Conservation (phyloP, 2,329 filamentous ascomycete species). For the Fusarium sp. region DNA sequence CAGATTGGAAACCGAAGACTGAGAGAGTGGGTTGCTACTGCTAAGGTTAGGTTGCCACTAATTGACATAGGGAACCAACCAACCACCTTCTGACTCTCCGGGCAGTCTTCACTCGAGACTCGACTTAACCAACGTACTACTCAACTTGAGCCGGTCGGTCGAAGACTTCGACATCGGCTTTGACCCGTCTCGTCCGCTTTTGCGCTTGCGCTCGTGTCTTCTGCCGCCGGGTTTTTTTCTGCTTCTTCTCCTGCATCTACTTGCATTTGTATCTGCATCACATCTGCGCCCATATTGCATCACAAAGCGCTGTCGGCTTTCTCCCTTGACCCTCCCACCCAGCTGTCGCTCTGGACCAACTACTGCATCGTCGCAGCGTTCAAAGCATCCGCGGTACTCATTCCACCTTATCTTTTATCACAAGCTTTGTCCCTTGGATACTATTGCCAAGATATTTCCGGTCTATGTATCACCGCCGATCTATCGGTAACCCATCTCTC, state of each 20-base stretch:
- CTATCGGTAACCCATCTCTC: slow-evolving; percentile 17
- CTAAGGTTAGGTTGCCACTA: slow-evolving; percentile 26
- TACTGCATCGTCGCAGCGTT: slow-evolving; percentile 3
- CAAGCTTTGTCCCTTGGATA: slow-evolving; percentile 21
- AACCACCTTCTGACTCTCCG: slow-evolving; percentile 35
- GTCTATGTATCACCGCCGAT: slow-evolving; percentile 33
- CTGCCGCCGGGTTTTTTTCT: background rate
- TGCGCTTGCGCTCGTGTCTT: slow-evolving; percentile 1
- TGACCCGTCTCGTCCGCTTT: slow-evolving; percentile 10
- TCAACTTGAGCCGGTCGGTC: slow-evolving; percentile 5
- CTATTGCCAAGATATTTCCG: slow-evolving; percentile 32
- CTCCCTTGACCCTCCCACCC: slow-evolving; percentile 1
- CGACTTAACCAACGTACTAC: slow-evolving; percentile 1
- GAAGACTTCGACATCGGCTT: slow-evolving; percentile 9
- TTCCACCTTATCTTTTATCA: slow-evolving; percentile 12
- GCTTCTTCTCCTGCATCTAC: slow-evolving; percentile 26
- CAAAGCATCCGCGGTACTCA: background rate
- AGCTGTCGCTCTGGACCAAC: background rate
- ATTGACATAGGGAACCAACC: slow-evolving; percentile 38
- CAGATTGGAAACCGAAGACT: slow-evolving; percentile 11
- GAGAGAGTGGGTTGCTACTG: background rate
- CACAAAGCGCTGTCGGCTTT: slow-evolving; percentile 21
- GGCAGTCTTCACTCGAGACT: background rate
- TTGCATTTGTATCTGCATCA: slow-evolving; percentile 12
- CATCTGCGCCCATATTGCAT: background rate